phyloP scores from a whole-genome alignment of 148 eudicot genomes.

The Camellia granthamiana region DNA sequence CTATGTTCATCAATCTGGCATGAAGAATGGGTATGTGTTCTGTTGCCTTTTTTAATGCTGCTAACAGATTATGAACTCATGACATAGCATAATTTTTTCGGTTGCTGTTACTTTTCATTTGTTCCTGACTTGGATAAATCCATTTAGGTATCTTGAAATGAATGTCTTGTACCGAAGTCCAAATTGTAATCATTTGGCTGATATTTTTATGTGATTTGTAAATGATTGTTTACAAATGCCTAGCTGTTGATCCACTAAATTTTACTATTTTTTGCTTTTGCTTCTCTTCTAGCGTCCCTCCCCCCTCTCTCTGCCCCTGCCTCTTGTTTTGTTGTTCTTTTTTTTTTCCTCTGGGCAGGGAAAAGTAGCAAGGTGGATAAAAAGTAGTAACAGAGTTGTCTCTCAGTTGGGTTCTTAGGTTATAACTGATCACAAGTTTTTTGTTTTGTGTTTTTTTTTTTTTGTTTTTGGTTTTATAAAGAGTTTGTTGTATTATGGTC shows the following conservation, averaged over 20 bases:
- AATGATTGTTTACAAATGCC: neutral
- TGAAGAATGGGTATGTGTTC: constrained; percentile 52
- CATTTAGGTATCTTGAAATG: neutral
- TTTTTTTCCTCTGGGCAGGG: neutral
- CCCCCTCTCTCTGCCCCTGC: no score
- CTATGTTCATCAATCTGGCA: constrained; percentile 37
- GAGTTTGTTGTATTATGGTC: neutral
- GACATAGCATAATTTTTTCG: neutral
- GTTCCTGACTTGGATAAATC: neutral
- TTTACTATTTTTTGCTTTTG: neutral
- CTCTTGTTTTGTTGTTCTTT: neutral
- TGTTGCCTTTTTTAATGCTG: constrained; percentile 2
- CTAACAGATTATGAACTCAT: neutral
- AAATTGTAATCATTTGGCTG: neutral
- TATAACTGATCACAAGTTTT: neutral
- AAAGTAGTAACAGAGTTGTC: neutral
- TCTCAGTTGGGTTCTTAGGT: neutral
- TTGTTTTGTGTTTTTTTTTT: no score
- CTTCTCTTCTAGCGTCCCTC: no score
- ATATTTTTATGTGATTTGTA: neutral
- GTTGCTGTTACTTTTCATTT: neutral
- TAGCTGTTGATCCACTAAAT: neutral
- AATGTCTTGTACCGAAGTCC: neutral
- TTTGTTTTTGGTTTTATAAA: no score
- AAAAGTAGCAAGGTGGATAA: neutral